Evolutionary conservation across 805 yeast genomes (phyloP), one percentile per base, ranked within the genome.

Genomic region (Metschnikowia baotianmanensis): DNA sequence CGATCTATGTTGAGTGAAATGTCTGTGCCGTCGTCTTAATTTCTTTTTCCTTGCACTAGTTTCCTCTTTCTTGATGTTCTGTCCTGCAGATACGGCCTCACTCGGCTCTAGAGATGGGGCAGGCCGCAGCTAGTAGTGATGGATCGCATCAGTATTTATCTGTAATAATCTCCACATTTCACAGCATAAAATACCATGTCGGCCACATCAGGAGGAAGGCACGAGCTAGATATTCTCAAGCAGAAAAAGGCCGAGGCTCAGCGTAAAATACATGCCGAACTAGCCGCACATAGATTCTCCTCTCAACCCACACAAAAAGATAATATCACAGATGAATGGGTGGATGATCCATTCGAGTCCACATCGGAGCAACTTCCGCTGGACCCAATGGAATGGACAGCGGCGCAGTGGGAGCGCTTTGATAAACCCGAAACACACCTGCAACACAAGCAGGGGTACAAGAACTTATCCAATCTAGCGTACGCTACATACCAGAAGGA

Each of bases 351-450:
- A n/a, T n/a, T n/a, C n/a, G n/a, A n/a, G n/a, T n/a, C n/a, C n/a
- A n/a, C n/a, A n/a, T n/a, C n/a, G n/a, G n/a, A n/a, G n/a, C 13
- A 11, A 10, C 11, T 29, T 7, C 42, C 38, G 4, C 16, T 21
- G 6, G 50, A 48, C 34, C 37, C 31, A 11, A 28, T 50, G 33
- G 48, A 50, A 23, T 55, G 36, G 66, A 73, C 85, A 0, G 72
- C 82, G 5, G 84, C 78, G 38, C 86, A 85, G 38, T 71, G 78
- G 41, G 84, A 80, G 47, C 71, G 67, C 61, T n/a, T 22, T n/a
- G 48, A 30, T n/a, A 12, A 40, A 60, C 56, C 38, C 5, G 22
- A 29, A 5, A 9, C 10, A 18, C 29, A 24, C 24, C 25, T 8
- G 13, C 19, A 20, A 10, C 15, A 16, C 8, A 13, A 6, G 1